Evolutionary conservation across 768 basidiomycete genomes (phyloP), one percentile per base, ranked within the genome.

Genomic region (Rhodotorula kratochvilovae): DNA sequence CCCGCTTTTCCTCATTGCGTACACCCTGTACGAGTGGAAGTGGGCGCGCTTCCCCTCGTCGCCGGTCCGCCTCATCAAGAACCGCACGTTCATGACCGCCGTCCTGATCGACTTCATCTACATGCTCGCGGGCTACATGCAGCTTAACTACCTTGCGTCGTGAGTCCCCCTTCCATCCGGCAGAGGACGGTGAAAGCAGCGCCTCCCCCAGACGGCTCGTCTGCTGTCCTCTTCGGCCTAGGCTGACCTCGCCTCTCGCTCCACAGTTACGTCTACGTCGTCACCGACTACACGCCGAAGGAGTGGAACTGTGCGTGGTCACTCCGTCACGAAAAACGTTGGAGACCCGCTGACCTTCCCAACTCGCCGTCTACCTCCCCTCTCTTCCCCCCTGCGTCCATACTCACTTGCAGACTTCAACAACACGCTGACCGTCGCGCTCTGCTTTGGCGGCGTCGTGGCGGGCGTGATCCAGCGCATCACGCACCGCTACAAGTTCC

Each of bases 401-500:
- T 15, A 8, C 15, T 21, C 12, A 21, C 19, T 5, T 21, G 25
- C 21, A 50, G 48, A 50, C 25, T 50, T 27, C 48, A 50, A 50
- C 48, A 50, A 50, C 48, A 60, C 68, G 0, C 55, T 57, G n/a
- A 75, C 48, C 29, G 62, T 75, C 61, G 63, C 61, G 0, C 63
- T 63, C 3, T 80, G 81, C 68, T 59, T 75, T 39, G 79, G 80
- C 66, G 79, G 74, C n/a, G 64, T 81, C 42, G 23, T 79, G 27
- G 80, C 79, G 16, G 81, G 81, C 13, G 36, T 76, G 3, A 51
- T 80, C 46, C 72, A 76, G 54, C 68, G 77, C 27, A 77, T 71
- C 59, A 79, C 78, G 19, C 78, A 78, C 62, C 70, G 80, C n/a
- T 82, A 79, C 79, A 81, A 81, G 77, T 73, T 69, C 31, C 55